These are phyloP conservation scores for Cardamine chenopodiifolia DNA, from an alignment of 345 rosid species.

Conservation along the genomic window DNA sequence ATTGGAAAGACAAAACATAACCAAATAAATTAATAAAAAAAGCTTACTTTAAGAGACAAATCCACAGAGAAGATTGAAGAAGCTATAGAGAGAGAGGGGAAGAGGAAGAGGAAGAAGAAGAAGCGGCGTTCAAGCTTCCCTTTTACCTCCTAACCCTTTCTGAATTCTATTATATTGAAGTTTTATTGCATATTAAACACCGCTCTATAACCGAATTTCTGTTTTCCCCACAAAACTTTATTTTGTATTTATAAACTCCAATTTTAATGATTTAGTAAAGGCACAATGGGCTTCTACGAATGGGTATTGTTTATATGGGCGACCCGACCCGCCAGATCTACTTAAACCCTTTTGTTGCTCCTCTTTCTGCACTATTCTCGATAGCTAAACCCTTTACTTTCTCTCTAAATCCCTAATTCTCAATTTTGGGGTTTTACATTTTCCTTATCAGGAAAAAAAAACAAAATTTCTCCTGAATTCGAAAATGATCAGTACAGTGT, in stretches of 20 bases:
- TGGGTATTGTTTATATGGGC: not conserved
- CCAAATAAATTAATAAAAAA: not conserved
- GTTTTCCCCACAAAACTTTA: constrained; percentile 1
- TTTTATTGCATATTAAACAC: too few relatives aligned
- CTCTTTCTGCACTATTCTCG: not conserved
- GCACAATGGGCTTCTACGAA: not conserved
- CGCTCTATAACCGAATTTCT: too few relatives aligned
- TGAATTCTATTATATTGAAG: not conserved
- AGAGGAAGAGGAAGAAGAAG: constrained; percentile 15
- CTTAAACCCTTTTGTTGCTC: not conserved
- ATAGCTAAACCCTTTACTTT: constrained; percentile 15
- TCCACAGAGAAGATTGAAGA: not conserved
- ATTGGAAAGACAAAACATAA: not conserved
- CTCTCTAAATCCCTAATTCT: constrained; percentile 45
- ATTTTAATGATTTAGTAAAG: not conserved
- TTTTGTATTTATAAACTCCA: not conserved
- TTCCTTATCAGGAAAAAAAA: not conserved
- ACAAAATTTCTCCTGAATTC: constrained; percentile 18
- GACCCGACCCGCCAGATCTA: not conserved
- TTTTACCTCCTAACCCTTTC: constrained; percentile 16
- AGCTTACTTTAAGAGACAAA: constrained; percentile 17
- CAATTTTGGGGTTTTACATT: constrained; percentile 23
- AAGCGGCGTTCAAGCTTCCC: constrained; percentile 17
- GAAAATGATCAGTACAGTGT: constrained; percentile 31
- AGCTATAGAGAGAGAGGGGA: not conserved